Base-by-base conservation (phyloP, 257 asterid genomes). In the Osmanthus fragrans region DNA sequence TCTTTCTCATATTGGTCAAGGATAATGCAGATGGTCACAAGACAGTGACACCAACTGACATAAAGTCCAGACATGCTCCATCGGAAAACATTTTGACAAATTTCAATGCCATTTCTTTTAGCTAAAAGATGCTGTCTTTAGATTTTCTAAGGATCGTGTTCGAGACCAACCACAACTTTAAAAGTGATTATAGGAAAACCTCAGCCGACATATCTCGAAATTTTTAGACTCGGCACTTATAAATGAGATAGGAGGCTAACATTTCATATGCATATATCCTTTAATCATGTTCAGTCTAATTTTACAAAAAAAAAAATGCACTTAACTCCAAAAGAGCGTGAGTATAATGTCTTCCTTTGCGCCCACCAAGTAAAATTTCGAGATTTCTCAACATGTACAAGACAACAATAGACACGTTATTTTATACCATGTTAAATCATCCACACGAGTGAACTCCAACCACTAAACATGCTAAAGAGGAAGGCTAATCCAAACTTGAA, bases 21-120 rank as follows among this genome's bases (percentile, higher is more conserved):
- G 15, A 63, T 36, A 25, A 25, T 27, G 12, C 36, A 63, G 29
- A 21, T 63, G 19, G 69, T 27, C 36, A 63, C 70, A 77, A 8
- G 79, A 77, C 9, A 77, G 73, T 56, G 85, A 81, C 70, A 69
- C 34, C 68, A 27, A 37, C 25, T 51, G 34, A 30, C 68, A 81
- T 36, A 77, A 49, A 32, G 13, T 51, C 30, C 75, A 72, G 72
- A 11, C 67, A 81, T 56, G 75, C 81, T 72, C 18, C 18, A 42
- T 12, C 51, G 51, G 5, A 12, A 42, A 42, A 42, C 58, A 64
- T 25, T 1, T 72, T 49, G 74, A 65, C n/a, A 23, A 47, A 2
- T 63, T 25, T 63, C 36, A 27, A 12, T 63, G 69, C 27, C 69
- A 27, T 27, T 63, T 63, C 69, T 63, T 25, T 42, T 13, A 56